Conservation (phyloP, 2,329 filamentous ascomycete species). For the Sporothrix humicola region DNA sequence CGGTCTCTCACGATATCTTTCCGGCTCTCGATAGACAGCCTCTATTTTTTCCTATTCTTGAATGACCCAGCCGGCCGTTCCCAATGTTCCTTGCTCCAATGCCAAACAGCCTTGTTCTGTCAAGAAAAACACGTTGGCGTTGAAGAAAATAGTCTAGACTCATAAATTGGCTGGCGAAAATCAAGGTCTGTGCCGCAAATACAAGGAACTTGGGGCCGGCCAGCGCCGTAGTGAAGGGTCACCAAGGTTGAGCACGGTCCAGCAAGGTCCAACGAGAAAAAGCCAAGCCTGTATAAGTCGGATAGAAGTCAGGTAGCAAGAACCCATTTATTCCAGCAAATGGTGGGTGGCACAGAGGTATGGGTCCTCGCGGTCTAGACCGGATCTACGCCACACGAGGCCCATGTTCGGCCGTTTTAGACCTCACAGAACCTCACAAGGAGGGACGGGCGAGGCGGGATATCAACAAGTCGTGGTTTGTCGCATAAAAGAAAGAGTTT, state of each 20-base stretch:
- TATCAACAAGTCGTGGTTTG: background rate
- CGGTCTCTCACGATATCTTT: background rate
- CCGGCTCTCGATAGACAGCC: background rate
- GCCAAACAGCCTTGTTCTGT: background rate
- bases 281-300: background rate
- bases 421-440: background rate
- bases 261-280: background rate
- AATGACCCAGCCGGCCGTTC: background rate
- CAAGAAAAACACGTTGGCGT: background rate
- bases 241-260: background rate
- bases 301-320: background rate
- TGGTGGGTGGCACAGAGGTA: background rate
- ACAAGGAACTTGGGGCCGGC: background rate
- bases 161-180: background rate
- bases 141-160: background rate
- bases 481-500: background rate
- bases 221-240: background rate
- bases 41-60: background rate
- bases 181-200: background rate
- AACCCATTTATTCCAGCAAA: background rate
- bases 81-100: background rate
- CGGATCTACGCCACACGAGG: constrained; percentile 18
- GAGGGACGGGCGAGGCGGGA: background rate
- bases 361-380: constrained; percentile 25
- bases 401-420: background rate